Evolutionary conservation across 108 stramenopile species (phyloP), one percentile per base, ranked within the genome.

Genomic region (Skeletonema grethae): DNA sequence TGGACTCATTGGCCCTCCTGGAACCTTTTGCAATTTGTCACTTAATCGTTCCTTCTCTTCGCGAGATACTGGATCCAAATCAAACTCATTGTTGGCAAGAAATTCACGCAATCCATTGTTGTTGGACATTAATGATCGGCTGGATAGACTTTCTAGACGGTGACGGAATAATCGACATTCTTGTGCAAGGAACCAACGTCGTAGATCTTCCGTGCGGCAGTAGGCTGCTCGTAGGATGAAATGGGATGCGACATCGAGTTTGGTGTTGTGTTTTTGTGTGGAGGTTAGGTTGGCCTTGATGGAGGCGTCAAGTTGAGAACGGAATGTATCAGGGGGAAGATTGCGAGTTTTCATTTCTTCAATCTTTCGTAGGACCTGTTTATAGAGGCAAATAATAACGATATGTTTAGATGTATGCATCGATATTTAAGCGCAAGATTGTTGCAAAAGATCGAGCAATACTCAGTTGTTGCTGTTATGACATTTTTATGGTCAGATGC

Each of bases 221-320:
- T 97, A 97, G 41, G 97, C 97, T 9, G 97, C 83, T 18, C 98
- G 84, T 28, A 99, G 82, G 35, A 99, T 97, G 83, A 96, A 98
- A 83, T 99, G 98, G 7, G 96, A 97, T 58, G 92, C 84, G n/a
- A 63, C 63, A 76, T 99, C 98, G 63, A 90, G 50, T 24, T 53
- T 53, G 22, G 8, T 53, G 71, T 73, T 78, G 68, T 57, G 65
- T 28, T 67, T 69, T 70, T 82, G 30, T 63, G 56, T 36, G 35
- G 59, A 60, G 57, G 73, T 88, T 28, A 78, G 62, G 57, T 79
- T 55, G 63, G 73, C 34, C 55, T 83, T 80, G 45, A 83, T 64
- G 18, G 74, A 30, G 53, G 50, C 22, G 65, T 76, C 64, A 60
- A 77, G 67, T 41, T 55, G 65, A 16, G 50, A 61, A 60, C 70